Conservation (phyloP, 495 filamentous ascomycete genomes). For the Annulohypoxylon maeteangense region DNA sequence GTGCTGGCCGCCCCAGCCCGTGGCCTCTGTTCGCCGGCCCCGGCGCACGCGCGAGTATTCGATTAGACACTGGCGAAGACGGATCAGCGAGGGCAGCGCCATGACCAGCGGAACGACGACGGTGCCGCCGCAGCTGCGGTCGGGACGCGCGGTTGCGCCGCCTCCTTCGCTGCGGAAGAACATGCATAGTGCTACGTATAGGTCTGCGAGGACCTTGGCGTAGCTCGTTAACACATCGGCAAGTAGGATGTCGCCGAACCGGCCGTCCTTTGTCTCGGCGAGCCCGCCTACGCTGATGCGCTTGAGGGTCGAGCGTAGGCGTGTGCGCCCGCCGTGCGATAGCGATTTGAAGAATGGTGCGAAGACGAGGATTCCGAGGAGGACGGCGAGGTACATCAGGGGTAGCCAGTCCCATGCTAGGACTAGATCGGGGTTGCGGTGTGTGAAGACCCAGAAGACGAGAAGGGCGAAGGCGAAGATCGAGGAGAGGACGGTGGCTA, state of each 20-base stretch:
- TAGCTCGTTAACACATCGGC: slow-evolving; percentile 96
- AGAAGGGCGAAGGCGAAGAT: slow-evolving; percentile 75
- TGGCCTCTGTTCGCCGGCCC: slow-evolving; percentile 54
- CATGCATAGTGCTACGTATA: slow-evolving; percentile 92
- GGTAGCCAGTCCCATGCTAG: slow-evolving; percentile 82
- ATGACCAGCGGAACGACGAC: slow-evolving; percentile 83
- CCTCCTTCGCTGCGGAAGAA: slow-evolving; percentile 70
- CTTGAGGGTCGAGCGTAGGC: slow-evolving; percentile 75
- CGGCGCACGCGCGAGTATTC: slow-evolving; percentile 81
- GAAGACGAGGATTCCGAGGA: slow-evolving; percentile 74
- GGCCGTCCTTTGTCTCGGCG: slow-evolving; percentile 82
- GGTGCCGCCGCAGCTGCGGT: slow-evolving; percentile 80
- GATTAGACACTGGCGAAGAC: slow-evolving; percentile 90
- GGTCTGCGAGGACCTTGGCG: slow-evolving; percentile 86
- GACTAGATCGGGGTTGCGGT: slow-evolving; percentile 71
- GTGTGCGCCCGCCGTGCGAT: slow-evolving; percentile 76
- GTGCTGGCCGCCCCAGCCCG: slow-evolving; percentile 81
- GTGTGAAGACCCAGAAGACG: slow-evolving; percentile 84
- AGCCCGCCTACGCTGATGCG: slow-evolving; percentile 81
- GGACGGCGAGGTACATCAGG: slow-evolving; percentile 76
- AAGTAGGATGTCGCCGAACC: slow-evolving; percentile 93
- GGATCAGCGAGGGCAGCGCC: slow-evolving; percentile 82
- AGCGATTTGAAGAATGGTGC: slow-evolving; percentile 66
- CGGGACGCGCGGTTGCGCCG: slow-evolving; percentile 80
- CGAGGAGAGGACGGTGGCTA: slow-evolving; percentile 78